phyloP scores from a whole-genome alignment of 2,329 filamentous ascomycete genomes.

The Amauroascus verrucosus region DNA sequence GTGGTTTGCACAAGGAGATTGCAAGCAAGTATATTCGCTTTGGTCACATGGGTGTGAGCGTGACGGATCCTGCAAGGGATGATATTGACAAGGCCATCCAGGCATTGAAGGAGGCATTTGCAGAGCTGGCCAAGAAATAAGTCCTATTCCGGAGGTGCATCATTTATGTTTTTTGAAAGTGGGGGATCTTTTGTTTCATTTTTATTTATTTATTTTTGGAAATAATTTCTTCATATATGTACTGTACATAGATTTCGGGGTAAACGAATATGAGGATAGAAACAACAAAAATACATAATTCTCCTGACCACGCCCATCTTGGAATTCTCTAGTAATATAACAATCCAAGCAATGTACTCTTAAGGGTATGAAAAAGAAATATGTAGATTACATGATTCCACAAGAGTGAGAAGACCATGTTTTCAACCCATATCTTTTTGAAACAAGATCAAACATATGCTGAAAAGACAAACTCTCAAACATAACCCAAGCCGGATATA shows the following conservation, averaged over 20 bases:
- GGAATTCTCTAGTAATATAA: too few species aligned
- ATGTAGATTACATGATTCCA: too few species aligned
- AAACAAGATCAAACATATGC: too few species aligned
- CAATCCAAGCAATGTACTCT: too few species aligned
- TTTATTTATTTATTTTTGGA: neutral
- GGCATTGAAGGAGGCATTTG: conserved; percentile 62
- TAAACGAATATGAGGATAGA: neutral
- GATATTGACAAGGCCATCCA: conserved; percentile 79
- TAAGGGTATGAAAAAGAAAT: too few species aligned
- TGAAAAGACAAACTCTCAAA: too few species aligned
- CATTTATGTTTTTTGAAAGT: too few species aligned
- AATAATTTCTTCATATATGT: neutral
- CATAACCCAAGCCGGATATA: neutral
- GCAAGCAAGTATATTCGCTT: conserved; percentile 88
- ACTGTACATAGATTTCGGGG: neutral
- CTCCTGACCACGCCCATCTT: too few species aligned
- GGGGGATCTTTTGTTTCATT: neutral
- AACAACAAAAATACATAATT: neutral
- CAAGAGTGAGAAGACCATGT: too few species aligned
- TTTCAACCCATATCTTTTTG: too few species aligned
- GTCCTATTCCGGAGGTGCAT: too few species aligned
- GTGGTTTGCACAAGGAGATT: conserved; percentile 92
- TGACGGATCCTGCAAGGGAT: conserved; percentile 64
- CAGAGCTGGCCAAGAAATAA: conserved; percentile 60
- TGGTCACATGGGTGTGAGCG: conserved; percentile 94